Conservation (phyloP, 768 basidiomycete genomes). For the Tephrocybe sp. region DNA sequence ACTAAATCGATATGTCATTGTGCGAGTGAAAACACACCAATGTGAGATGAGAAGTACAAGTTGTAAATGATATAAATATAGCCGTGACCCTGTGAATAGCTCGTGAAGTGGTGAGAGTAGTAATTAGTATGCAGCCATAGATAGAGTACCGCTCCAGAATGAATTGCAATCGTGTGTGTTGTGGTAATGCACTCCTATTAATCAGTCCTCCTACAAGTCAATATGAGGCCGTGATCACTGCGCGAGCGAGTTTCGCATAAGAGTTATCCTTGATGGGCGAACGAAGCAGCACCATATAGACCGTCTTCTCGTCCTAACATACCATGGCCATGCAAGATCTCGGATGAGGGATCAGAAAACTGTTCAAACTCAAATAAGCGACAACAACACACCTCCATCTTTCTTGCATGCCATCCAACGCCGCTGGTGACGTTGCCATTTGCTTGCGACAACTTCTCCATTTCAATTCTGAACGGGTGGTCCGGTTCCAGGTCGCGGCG, state of each 20-base stretch:
- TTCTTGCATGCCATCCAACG: conserved; percentile 93
- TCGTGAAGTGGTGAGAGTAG: no score
- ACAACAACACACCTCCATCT: conserved; percentile 82
- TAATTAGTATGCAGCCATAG: no score
- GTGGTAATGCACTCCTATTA: no score
- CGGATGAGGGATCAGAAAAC: conserved; percentile 1
- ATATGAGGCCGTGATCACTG: no score
- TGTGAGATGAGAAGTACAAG: no score
- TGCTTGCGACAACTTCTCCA: conserved; percentile 72
- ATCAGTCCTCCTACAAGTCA: no score
- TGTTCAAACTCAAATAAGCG: background rate
- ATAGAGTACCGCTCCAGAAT: no score
- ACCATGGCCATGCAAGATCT: conserved; percentile 87
- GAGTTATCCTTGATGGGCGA: conserved; percentile 83
- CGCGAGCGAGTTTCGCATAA: background rate
- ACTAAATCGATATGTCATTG: no score
- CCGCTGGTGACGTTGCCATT: conserved; percentile 90
- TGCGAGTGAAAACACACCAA: no score
- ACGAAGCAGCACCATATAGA: conserved; percentile 90
- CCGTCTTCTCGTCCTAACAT: conserved; percentile 93
- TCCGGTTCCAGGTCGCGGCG: conserved; percentile 54
- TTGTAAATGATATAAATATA: no score
- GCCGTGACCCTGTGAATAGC: no score
- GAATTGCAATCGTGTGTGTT: no score
- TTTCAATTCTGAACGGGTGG: conserved; percentile 71